phyloP scores from a whole-genome alignment of 371 early-diverging fungal genomes.

The Conidiobolus incongruus region DNA sequence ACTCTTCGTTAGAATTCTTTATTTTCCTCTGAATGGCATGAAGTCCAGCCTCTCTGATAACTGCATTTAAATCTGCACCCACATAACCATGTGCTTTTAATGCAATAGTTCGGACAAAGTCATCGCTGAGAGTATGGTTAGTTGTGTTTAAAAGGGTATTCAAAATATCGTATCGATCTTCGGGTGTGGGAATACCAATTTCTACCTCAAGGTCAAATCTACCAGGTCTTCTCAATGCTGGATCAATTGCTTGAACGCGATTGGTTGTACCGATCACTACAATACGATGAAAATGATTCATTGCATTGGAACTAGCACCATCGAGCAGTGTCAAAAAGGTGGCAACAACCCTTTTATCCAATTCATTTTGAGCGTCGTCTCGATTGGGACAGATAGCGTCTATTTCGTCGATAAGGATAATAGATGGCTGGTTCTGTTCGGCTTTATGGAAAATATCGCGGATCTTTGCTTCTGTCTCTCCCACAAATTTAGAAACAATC shows the following conservation, averaged over 20 bases:
- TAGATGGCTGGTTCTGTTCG: conserved; percentile 54
- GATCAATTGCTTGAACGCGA: conserved; percentile 80
- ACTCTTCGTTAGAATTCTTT: conserved; percentile 6
- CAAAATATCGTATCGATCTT: conserved; percentile 55
- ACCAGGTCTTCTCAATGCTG: conserved; percentile 93
- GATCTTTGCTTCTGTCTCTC: conserved; percentile 87
- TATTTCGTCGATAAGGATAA: conserved; percentile 98
- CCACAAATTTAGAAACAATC: conserved; percentile 83
- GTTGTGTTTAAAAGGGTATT: conserved; percentile 33
- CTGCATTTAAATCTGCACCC: conserved; percentile 89
- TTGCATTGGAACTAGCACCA: conserved; percentile 30
- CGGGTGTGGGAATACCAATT: conserved; percentile 75
- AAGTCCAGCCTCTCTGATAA: conserved; percentile 73
- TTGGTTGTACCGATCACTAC: conserved; percentile 98
- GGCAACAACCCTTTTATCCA: conserved; percentile 86
- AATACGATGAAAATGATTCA: conserved; percentile 14
- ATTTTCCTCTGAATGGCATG: conserved; percentile 43
- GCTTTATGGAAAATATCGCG: conserved; percentile 68
- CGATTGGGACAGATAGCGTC: conserved; percentile 89
- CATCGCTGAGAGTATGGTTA: conserved; percentile 35
- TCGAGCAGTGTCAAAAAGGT: conserved; percentile 95
- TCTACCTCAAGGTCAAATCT: conserved; percentile 91
- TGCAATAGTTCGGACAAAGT: conserved; percentile 35
- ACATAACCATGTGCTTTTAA: conserved; percentile 77
- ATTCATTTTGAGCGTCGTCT: conserved; percentile 48